A percentile compares a stretch with the other conserved stretches of the same genome.
Evolutionary conservation across 1,284 basidiomycete species (phyloP).

Genomic region (Cryptococcus sp.): DNA sequence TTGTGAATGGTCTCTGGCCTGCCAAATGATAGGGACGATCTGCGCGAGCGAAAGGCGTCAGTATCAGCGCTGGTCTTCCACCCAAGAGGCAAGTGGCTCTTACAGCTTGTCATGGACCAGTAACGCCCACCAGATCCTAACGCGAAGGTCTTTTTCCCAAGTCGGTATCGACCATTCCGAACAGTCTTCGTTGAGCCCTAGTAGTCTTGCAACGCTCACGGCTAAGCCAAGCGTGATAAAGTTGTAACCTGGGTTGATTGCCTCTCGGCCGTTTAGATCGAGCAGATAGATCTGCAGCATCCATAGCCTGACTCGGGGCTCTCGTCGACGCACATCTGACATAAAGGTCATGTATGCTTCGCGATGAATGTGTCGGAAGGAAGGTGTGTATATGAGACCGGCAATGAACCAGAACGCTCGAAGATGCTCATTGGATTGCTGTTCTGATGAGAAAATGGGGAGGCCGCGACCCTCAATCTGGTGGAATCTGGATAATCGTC

Average conservation of each 20-base stretch:
- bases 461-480: constrained; percentile 18
- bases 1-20: constrained; percentile 7
- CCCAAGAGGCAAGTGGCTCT: neutral
- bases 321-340: constrained; percentile 12
- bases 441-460: constrained; percentile 15
- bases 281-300: constrained; percentile 30
- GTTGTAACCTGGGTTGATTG: constrained; percentile 27
- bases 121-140: constrained; percentile 25
- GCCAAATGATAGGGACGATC: constrained; percentile 16
- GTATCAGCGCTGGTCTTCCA: neutral
- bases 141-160: constrained; percentile 18
- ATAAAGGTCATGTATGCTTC: constrained; percentile 5
- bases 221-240: constrained; percentile 21
- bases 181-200: constrained; percentile 33
- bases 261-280: constrained; percentile 26
- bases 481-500: constrained; percentile 12
- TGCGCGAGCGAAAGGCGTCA: neutral
- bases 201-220: constrained; percentile 18
- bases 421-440: too few species aligned
- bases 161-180: constrained; percentile 27
- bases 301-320: constrained; percentile 24
- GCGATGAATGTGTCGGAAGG: constrained; percentile 9
- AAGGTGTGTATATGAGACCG: constrained; percentile 6
- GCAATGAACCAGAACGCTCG: neutral
- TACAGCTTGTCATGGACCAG: constrained; percentile 28